Evolutionary conservation across 345 rosid genomes (phyloP).

Genomic region (Microthlaspi erraticum): DNA sequence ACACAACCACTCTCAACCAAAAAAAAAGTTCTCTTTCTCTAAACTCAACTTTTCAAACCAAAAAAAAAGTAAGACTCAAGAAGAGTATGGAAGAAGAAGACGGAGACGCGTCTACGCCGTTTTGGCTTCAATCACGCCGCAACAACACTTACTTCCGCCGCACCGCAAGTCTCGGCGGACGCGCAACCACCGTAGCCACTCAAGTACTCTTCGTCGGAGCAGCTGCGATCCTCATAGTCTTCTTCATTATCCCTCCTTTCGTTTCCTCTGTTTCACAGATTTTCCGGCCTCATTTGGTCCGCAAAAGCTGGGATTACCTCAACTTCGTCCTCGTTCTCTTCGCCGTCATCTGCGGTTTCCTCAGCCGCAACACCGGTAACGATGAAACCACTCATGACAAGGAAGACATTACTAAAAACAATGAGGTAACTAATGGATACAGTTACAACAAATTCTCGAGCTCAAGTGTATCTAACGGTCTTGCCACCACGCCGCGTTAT

Average conservation of each 20-base stretch:
- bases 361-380: slow-evolving; percentile 50
- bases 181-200: slow-evolving; percentile 38
- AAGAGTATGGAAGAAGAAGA: slow-evolving; percentile 60
- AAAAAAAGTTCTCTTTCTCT: slow-evolving; percentile 13
- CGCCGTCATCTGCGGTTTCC: slow-evolving; percentile 80
- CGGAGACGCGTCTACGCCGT: slow-evolving; percentile 62
- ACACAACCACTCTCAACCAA: slow-evolving; percentile 36
- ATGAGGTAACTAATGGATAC: slow-evolving; percentile 16
- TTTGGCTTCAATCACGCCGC: slow-evolving; percentile 66
- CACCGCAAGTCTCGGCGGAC: slow-evolving; percentile 33
- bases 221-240: slow-evolving; percentile 50
- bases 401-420: slow-evolving; percentile 8
- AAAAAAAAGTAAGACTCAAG: not conserved
- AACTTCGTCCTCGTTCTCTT: slow-evolving; percentile 74
- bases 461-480: slow-evolving; percentile 43
- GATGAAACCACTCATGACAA: slow-evolving; percentile 35
- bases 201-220: slow-evolving; percentile 54
- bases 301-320: slow-evolving; percentile 77
- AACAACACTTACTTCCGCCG: slow-evolving; percentile 46
- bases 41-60: not conserved
- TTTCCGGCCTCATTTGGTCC: slow-evolving; percentile 63
- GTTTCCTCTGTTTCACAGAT: slow-evolving; percentile 59
- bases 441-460: slow-evolving; percentile 40
- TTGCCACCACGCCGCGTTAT: slow-evolving; percentile 49
- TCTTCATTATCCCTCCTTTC: slow-evolving; percentile 59